phyloP scores from a whole-genome alignment of 208 protist species.

The Leishmania turanica region DNA sequence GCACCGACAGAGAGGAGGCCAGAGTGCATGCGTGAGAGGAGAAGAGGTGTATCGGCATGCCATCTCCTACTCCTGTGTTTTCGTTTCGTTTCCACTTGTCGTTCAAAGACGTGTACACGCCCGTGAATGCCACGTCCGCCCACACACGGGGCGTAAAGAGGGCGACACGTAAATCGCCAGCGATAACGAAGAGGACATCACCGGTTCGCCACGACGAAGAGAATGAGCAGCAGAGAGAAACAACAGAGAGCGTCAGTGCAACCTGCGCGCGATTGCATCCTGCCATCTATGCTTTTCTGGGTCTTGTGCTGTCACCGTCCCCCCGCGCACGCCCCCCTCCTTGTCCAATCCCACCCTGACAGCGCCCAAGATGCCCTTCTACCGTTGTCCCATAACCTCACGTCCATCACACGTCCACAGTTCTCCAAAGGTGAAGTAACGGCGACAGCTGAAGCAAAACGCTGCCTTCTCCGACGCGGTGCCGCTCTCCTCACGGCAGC shows the following conservation, averaged over 20 bases:
- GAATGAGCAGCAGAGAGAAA: not conserved
- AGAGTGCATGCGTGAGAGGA: not conserved
- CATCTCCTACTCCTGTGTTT: not conserved
- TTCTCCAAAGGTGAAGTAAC: conserved; percentile 79
- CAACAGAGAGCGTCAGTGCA: not conserved
- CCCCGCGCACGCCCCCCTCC: not conserved
- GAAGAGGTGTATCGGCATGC: not conserved
- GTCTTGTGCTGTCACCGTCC: not conserved
- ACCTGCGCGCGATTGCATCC: not conserved
- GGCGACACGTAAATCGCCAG: not conserved
- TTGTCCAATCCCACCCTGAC: not conserved
- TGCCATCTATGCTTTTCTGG: not conserved
- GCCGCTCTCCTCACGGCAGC: conserved; percentile 23
- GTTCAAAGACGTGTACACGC: not conserved
- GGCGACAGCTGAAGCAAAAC: conserved; percentile 83
- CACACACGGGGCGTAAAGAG: not conserved
- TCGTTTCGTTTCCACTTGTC: not conserved
- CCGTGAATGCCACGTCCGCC: not conserved
- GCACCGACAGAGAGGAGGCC: not conserved
- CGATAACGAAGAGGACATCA: not conserved
- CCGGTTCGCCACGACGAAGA: not conserved
- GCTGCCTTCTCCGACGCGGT: conserved; percentile 47
- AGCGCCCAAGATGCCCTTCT: not conserved
- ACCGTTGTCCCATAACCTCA: conserved; percentile 12
- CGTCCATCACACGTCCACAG: conserved; percentile 32